Evolutionary conservation across 1,139 yeast species (phyloP), one percentile per base, ranked within the genome.

Genomic region (Torulaspora pretoriensis): DNA sequence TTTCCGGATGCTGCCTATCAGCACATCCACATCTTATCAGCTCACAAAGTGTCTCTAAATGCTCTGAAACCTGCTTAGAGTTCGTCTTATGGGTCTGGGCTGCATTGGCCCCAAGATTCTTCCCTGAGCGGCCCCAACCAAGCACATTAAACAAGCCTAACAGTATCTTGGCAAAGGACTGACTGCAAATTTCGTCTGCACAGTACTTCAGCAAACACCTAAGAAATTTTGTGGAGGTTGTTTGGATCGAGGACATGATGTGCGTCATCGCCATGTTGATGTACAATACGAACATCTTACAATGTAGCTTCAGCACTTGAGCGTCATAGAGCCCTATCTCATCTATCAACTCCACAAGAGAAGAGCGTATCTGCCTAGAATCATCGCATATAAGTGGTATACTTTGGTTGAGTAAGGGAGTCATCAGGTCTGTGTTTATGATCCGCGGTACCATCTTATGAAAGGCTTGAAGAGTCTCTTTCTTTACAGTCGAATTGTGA

Each of bases 181-280:
- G 69, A 51, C 78, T 70, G 2, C 80, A 75, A n/a, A 82, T 63
- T 2, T 80, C 68, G 24, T 71, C 73, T 16, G 72, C 74, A 46
- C 68, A 71, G 56, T 53, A 49, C 32, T 71, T 71, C 16, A 87
- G 63, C 42, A 87, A 60, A 3, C 81, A 69, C 28, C 70, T 70
- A 28, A 89, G 67, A 53, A 81, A 83, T 47, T 73, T 74, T 0
- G 92, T 77, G 3, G 94, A 78, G 52, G 82, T 84, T 42, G 78
- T 77, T 38, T 95, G 75, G 31, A 89, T 79, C 7, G 79, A 80
- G 0, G 90, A 82, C 30, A 75, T 77, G 36, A 92, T 83, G 61
- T 92, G 97, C 13, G 97, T 86, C 97, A 92, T 92, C 10, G 96
- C 95, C 43, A 94, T 83, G 57, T 85, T 85, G n/a, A 90, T 73